A percentile compares a stretch with the other conserved stretches of the same genome.
Conservation (phyloP, 2,329 filamentous ascomycete species). For the Coniosporium tulheliwenetii region DNA sequence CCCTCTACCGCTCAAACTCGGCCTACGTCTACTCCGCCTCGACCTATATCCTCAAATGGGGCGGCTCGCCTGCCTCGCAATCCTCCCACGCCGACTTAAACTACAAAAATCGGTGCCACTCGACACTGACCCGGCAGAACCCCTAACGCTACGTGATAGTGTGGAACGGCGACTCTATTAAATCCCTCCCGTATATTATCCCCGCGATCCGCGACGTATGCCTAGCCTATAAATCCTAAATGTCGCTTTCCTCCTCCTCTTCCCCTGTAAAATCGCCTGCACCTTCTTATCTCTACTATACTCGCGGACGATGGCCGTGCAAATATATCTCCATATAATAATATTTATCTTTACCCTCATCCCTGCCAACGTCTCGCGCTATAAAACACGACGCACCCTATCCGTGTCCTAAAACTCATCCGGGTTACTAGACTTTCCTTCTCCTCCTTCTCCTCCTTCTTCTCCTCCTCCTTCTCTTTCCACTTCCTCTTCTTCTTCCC, state of each 20-base stretch:
- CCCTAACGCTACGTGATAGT: not conserved
- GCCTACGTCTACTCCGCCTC: slow-evolving; percentile 2
- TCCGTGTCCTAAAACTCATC: slow-evolving; percentile 1
- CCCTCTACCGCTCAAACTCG: slow-evolving; percentile 2
- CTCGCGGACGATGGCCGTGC: too few species aligned
- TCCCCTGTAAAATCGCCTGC: too few species aligned
- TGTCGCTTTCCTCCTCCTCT: too few species aligned
- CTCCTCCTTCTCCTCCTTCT: slow-evolving; percentile 1
- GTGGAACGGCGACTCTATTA: too few species aligned
- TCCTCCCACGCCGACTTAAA: not conserved
- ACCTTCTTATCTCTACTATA: too few species aligned
- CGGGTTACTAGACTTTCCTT: not conserved
- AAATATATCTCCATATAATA: too few species aligned
- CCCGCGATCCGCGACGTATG: too few species aligned
- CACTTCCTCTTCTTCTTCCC: too few species aligned
- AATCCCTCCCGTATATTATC: too few species aligned
- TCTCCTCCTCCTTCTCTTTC: slow-evolving; percentile 1
- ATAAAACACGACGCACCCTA: not conserved
- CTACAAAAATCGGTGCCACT: not conserved
- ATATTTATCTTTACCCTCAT: too few species aligned
- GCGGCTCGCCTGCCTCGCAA: not conserved
- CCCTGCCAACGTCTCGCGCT: not conserved
- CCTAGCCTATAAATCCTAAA: too few species aligned
- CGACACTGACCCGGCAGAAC: not conserved
- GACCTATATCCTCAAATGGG: not conserved